A percentile compares a stretch with the other conserved stretches of the same genome.
These are phyloP conservation scores for Candida chilensis DNA, from an alignment of 805 yeast species.

Conservation along the genomic window DNA sequence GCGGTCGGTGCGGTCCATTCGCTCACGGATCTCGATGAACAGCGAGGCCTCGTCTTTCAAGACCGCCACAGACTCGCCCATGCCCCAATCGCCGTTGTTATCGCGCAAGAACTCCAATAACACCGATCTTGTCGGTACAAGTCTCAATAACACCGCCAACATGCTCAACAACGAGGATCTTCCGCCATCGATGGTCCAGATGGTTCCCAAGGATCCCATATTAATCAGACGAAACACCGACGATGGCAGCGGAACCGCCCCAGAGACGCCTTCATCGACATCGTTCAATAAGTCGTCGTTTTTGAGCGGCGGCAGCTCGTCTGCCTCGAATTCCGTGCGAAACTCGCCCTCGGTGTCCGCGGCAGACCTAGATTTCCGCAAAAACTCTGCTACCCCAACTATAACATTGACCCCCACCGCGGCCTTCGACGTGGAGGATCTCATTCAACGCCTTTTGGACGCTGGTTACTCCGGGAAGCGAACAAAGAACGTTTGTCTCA, in stretches of 20 bases:
- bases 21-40: constrained; percentile 23
- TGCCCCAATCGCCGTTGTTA: constrained; percentile 11
- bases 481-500: constrained; percentile 81
- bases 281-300: background rate
- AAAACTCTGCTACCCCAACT: no score
- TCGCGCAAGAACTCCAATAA: constrained; percentile 11
- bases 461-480: constrained; percentile 95
- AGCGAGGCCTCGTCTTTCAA: constrained; percentile 18
- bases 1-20: constrained; percentile 35
- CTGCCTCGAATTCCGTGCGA: no score
- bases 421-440: constrained; percentile 62
- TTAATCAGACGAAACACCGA: constrained; percentile 44
- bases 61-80: constrained; percentile 16
- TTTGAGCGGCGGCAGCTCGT: background rate
- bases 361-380: no score
- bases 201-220: constrained; percentile 70
- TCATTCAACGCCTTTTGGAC: constrained; percentile 84
- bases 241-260: constrained; percentile 15
- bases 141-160: constrained; percentile 4
- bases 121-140: constrained; percentile 4
- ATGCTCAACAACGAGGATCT: constrained; percentile 18
- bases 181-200: constrained; percentile 63
- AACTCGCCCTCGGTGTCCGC: no score
- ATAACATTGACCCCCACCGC: background rate
- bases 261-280: background rate